phyloP scores from a whole-genome alignment of 768 basidiomycete species.

The Lactifluus subvellereus region DNA sequence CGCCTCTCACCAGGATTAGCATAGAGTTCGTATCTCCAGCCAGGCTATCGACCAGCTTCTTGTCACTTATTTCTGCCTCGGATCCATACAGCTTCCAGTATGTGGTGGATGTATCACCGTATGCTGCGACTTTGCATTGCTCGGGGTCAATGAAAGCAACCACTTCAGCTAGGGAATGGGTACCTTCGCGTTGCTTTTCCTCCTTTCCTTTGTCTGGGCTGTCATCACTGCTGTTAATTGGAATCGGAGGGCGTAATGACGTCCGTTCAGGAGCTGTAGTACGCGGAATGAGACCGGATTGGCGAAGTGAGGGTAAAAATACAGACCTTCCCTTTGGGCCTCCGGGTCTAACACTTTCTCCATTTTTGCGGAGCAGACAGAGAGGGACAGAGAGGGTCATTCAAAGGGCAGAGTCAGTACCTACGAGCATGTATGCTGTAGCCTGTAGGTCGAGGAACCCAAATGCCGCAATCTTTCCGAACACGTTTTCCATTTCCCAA shows the following conservation, averaged over 20 bases:
- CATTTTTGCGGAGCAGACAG: background rate
- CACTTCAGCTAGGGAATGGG: background rate
- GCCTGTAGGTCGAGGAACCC: too few relatives aligned
- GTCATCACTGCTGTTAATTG: background rate
- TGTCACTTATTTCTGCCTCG: constrained; percentile 18
- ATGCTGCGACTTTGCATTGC: background rate
- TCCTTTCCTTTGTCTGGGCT: background rate
- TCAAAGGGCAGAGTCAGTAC: background rate
- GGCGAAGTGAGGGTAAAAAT: background rate
- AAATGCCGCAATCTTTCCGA: too few relatives aligned
- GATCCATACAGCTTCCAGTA: constrained; percentile 20
- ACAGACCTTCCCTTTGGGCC: background rate
- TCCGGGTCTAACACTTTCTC: background rate
- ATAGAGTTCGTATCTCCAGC: constrained; percentile 20
- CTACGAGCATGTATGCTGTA: background rate
- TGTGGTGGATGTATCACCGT: constrained; percentile 15
- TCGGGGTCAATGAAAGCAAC: background rate
- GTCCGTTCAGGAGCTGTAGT: background rate
- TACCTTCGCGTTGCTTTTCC: background rate
- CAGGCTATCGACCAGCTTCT: constrained; percentile 16
- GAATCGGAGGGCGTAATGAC: background rate
- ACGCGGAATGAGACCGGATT: background rate
- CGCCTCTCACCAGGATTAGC: constrained; percentile 19
- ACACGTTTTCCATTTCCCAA: too few relatives aligned
- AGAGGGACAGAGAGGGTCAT: background rate